Percentiles rank a stretch among this genome's conserved stretches.
Conservation (phyloP, 345 rosid genomes). For the Clarkia xantiana region DNA sequence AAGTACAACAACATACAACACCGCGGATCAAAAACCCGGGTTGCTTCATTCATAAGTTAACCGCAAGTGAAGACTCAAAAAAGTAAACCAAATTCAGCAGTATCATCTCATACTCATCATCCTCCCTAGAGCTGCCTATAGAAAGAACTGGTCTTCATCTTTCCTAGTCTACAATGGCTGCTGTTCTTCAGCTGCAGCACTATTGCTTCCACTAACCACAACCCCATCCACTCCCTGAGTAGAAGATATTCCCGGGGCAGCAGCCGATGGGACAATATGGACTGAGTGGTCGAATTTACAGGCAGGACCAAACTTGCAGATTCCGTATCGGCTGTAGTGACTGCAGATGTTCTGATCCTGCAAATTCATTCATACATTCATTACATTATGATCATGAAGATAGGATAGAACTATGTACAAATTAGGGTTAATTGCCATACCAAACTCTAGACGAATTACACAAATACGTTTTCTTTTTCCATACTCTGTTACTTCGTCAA, state of each 20-base stretch:
- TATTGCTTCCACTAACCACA: slow-evolving; percentile 14
- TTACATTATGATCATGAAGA: neutral
- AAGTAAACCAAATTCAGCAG: neutral
- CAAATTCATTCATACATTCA: slow-evolving; percentile 3
- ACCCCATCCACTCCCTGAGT: slow-evolving; percentile 16
- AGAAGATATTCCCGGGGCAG: slow-evolving; percentile 14
- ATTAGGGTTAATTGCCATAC: neutral
- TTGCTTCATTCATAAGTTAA: slow-evolving; percentile 9
- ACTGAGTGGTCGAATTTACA: slow-evolving; percentile 64
- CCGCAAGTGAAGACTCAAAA: neutral
- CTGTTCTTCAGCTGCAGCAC: slow-evolving; percentile 14
- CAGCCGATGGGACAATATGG: slow-evolving; percentile 23
- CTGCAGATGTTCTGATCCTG: slow-evolving; percentile 72
- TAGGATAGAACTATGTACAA: neutral
- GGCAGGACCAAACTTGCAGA: slow-evolving; percentile 92
- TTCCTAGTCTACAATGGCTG: slow-evolving; percentile 15
- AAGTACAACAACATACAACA: slow-evolving; percentile 2
- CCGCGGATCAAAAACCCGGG: slow-evolving; percentile 21
- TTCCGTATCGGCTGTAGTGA: slow-evolving; percentile 81
- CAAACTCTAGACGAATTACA: neutral
- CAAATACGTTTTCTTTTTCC: too few relatives aligned
- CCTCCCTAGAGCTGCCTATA: neutral
- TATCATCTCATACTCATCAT: neutral
- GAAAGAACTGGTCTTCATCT: slow-evolving; percentile 6
- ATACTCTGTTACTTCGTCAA: too few relatives aligned